Conservation (phyloP, 495 filamentous ascomycete genomes). For the Aspergillus affinis region DNA sequence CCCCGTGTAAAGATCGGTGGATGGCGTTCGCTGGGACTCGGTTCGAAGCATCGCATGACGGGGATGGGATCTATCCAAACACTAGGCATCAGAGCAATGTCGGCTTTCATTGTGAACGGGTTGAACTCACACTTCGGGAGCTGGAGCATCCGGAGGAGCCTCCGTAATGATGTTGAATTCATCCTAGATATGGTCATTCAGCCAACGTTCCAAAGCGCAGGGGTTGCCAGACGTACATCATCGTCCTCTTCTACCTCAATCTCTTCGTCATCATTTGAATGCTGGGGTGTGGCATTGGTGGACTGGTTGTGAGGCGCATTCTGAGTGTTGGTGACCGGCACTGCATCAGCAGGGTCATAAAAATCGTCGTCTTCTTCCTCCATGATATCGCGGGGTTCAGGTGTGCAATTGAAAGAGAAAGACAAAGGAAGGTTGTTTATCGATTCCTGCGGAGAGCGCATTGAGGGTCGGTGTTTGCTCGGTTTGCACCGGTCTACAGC, state of each 20-base stretch:
- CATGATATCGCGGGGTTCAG: conserved; percentile 29
- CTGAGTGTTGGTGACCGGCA: conserved; percentile 31
- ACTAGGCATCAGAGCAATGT: conserved; percentile 13
- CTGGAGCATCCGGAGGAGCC: conserved; percentile 70
- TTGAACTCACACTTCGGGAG: conserved; percentile 55
- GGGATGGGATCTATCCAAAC: conserved; percentile 34
- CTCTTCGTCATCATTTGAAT: conserved; percentile 58
- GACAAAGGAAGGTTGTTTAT: conserved; percentile 21
- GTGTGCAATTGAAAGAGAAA: conserved; percentile 18
- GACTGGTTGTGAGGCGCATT: conserved; percentile 26
- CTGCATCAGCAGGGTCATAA: conserved; percentile 49
- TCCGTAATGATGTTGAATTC: conserved; percentile 97
- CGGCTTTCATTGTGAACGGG: conserved; percentile 1
- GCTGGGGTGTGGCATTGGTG: conserved; percentile 48
- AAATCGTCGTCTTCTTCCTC: conserved; percentile 57
- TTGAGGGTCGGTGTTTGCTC: conserved; percentile 31
- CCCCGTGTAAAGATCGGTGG: conserved; percentile 45
- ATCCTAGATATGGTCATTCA: conserved; percentile 38
- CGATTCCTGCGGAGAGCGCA: conserved; percentile 11
- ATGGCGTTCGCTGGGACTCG: conserved; percentile 61
- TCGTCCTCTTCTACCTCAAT: conserved; percentile 74
- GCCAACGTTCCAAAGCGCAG: conserved; percentile 13
- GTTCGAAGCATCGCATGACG: conserved; percentile 54
- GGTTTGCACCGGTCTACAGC: conserved; percentile 31
- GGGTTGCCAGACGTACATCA: conserved; percentile 46